phyloP scores from a whole-genome alignment of 305 asterid genomes.

The Solanum chacoense region DNA sequence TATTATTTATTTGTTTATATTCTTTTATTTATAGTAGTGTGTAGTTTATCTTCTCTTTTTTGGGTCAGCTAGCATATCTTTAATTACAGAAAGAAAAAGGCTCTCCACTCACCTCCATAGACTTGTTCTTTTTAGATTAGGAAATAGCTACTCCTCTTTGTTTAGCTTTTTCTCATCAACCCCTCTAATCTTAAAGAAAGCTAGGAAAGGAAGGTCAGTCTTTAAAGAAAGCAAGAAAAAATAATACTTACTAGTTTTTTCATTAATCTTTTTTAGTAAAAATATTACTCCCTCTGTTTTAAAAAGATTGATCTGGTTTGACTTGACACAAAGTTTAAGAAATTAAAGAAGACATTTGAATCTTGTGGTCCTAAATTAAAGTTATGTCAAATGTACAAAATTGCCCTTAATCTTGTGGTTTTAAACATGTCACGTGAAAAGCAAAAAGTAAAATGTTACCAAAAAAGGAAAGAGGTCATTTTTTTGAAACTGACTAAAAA shows the following conservation, averaged over 20 bases:
- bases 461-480: too few relatives aligned
- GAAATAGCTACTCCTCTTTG: background rate
- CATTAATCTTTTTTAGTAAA: background rate
- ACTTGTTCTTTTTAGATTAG: constrained; percentile 7
- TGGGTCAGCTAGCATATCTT: constrained; percentile 25
- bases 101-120: constrained; percentile 4
- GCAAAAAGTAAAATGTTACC: too few relatives aligned
- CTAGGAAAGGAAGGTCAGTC: background rate
- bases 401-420: too few relatives aligned
- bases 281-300: background rate
- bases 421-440: too few relatives aligned
- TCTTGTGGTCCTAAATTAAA: too few relatives aligned
- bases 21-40: background rate
- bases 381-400: too few relatives aligned
- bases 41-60: constrained; percentile 4
- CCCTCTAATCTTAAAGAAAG: background rate
- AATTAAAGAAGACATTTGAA: too few relatives aligned
- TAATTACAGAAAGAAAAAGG: constrained; percentile 7
- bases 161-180: background rate
- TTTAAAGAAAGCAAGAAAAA: background rate
- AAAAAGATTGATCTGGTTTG: too few relatives aligned
- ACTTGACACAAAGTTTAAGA: too few relatives aligned
- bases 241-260: background rate
- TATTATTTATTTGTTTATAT: background rate
- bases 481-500: too few relatives aligned